These are phyloP conservation scores for Kokia cookei DNA, from an alignment of 441 rosid genomes.

Conservation along the genomic window DNA sequence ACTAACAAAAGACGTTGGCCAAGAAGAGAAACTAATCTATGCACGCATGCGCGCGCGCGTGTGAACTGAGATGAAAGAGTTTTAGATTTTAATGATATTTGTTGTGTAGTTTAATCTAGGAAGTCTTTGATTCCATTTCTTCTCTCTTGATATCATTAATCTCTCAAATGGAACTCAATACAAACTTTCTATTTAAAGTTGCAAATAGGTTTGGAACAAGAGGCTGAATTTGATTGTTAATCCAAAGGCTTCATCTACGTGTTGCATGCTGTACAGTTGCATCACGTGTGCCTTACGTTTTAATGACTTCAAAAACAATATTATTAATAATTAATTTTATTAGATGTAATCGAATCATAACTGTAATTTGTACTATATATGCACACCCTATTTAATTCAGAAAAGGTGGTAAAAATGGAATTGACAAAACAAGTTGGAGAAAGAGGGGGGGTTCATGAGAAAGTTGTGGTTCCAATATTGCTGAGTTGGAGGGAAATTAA, in stretches of 20 bases:
- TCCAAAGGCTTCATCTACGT: neutral
- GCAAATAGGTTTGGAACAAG: neutral
- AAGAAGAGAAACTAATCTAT: too few species aligned
- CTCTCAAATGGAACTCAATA: neutral
- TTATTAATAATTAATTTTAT: neutral
- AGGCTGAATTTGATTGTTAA: neutral
- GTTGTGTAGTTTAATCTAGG: neutral
- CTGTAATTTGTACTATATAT: neutral
- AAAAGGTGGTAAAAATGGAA: neutral
- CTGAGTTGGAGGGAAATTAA: neutral
- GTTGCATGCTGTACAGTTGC: neutral
- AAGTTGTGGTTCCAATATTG: neutral
- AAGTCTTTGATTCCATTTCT: neutral
- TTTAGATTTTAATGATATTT: too few species aligned
- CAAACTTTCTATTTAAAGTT: neutral
- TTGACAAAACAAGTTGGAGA: neutral
- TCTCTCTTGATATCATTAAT: neutral
- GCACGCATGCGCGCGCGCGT: too few species aligned
- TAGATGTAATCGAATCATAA: neutral
- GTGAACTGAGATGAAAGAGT: neutral
- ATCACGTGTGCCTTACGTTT: neutral
- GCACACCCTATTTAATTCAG: neutral
- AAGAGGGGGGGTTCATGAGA: neutral
- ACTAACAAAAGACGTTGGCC: too few species aligned
- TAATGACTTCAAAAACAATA: neutral